Evolutionary conservation across 2,329 filamentous ascomycete species (phyloP).

Genomic region (Ascochyta viciae-villosae): DNA sequence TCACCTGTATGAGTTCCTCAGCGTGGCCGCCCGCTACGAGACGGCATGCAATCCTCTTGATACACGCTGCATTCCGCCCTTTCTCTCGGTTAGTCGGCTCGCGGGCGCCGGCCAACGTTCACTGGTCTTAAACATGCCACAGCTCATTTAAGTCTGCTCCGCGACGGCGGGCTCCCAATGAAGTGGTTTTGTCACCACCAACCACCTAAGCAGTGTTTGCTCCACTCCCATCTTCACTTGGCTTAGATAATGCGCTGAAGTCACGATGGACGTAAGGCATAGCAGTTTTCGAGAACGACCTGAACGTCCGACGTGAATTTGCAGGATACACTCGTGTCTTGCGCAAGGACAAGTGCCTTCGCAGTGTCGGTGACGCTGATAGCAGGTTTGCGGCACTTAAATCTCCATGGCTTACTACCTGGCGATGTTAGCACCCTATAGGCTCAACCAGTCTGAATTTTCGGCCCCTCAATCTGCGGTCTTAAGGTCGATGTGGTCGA

Average conservation of each 20-base stretch:
- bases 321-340: neutral
- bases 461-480: conserved; percentile 14
- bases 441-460: conserved; percentile 2
- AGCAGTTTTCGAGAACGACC: neutral
- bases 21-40: conserved; percentile 4
- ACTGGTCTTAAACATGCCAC: conserved; percentile 8
- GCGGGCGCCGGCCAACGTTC: neutral
- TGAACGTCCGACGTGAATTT: neutral
- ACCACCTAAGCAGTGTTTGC: conserved; percentile 7
- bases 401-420: neutral
- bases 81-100: conserved; percentile 8
- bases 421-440: neutral
- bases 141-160: conserved; percentile 1
- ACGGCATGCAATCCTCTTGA: conserved; percentile 10
- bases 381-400: neutral
- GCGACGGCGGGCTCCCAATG: conserved; percentile 6
- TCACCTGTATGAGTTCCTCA: conserved; percentile 15
- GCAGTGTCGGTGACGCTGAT: conserved; percentile 2
- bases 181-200: conserved; percentile 1
- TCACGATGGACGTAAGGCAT: neutral
- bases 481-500: neutral
- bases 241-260: neutral
- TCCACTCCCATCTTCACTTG: conserved; percentile 4
- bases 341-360: conserved; percentile 5
- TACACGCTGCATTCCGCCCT: conserved; percentile 23